Percentiles rank a stretch among this genome's conserved stretches.
These are phyloP conservation scores for Hyaloscypha hepaticicola DNA, from an alignment of 495 filamentous ascomycete species.

Conservation along the genomic window DNA sequence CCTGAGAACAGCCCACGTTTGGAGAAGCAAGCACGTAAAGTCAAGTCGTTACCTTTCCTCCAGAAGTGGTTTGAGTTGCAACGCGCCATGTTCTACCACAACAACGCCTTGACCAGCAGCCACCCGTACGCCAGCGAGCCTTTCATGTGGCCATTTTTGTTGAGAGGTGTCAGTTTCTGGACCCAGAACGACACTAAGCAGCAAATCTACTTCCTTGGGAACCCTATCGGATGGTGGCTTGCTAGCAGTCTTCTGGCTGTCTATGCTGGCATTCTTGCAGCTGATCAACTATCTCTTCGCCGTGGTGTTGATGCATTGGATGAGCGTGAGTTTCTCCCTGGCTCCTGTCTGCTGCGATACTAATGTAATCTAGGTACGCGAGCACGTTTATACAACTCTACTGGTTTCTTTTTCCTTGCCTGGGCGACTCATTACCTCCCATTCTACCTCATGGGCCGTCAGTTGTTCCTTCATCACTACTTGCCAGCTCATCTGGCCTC, in stretches of 20 bases:
- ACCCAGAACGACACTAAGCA: conserved; percentile 93
- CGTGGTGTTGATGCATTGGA: conserved; percentile 93
- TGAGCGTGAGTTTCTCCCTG: conserved; percentile 67
- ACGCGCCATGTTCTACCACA: conserved; percentile 98
- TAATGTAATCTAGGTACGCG: conserved; percentile 65
- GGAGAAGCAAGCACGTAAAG: conserved; percentile 66
- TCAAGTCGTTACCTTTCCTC: conserved; percentile 83
- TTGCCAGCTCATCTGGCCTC: conserved; percentile 92
- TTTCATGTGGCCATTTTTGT: conserved; percentile 96
- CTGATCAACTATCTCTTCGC: conserved; percentile 88
- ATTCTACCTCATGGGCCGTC: conserved; percentile 96
- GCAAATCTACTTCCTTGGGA: conserved; percentile 98
- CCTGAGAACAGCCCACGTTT: conserved; percentile 66
- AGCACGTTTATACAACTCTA: conserved; percentile 93
- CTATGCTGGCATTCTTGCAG: conserved; percentile 86
- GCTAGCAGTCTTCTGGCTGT: conserved; percentile 88
- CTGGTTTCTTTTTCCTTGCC: conserved; percentile 97
- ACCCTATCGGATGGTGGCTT: conserved; percentile 97
- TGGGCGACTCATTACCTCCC: conserved; percentile 98
- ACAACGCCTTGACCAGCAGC: conserved; percentile 94
- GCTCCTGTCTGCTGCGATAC: not conserved
- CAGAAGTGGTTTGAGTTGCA: conserved; percentile 96
- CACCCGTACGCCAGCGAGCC: conserved; percentile 94
- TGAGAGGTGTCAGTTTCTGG: conserved; percentile 98
- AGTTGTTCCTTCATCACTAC: conserved; percentile 97